Conservation (phyloP, 306 rosid species). For the apple (Malus domestica) region ASM211411v1 NC_041803.1:19512001-19512500, state of each 20-base stretch:
- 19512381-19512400: conserved; percentile 93
- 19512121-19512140: conserved; percentile 13
- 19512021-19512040: neutral
- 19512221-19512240: conserved; percentile 93
- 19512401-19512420: conserved; percentile 99
- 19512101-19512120: conserved; percentile 4
- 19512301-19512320: conserved; percentile 97
- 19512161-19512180: conserved; percentile 23
- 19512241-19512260: conserved; percentile 97
- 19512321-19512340: conserved; percentile 91
- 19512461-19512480: conserved; percentile 69
- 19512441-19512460: conserved; percentile 97
- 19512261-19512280: conserved; percentile 61
- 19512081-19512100: neutral
- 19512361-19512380: conserved; percentile 95
- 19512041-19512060: neutral
- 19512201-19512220: conserved; percentile 81
- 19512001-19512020: neutral
- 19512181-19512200: conserved; percentile 54
- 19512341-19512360: conserved; percentile 91
- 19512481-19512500: conserved; percentile 18
- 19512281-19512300: conserved; percentile 96
- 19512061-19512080: neutral
- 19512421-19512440: conserved; percentile 84
- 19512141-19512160: conserved; percentile 32